Evolutionary conservation across 129 eudicot genomes (phyloP).

Genomic region (Flaveria sonorensis): DNA sequence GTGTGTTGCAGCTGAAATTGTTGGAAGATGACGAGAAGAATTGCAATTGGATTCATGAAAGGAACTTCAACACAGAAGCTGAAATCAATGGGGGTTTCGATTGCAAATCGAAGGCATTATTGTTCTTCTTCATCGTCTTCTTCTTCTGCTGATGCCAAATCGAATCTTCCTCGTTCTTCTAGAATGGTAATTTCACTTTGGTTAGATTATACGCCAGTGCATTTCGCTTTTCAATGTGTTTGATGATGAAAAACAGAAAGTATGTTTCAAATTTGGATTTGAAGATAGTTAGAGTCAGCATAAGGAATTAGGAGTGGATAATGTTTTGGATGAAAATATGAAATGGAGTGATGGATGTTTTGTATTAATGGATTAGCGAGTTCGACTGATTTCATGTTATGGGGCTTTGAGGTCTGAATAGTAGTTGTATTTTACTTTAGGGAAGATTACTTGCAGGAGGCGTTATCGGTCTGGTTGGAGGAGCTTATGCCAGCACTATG

Average conservation of each 20-base stretch:
- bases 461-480: slow-evolving; percentile 77
- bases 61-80: slow-evolving; percentile 37
- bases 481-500: slow-evolving; percentile 98
- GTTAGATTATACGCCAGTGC: background rate
- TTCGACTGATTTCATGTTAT: background rate
- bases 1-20: slow-evolving; percentile 12
- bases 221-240: background rate
- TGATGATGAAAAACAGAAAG: background rate
- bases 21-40: slow-evolving; percentile 39
- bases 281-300: background rate
- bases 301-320: background rate
- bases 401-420: slow-evolving; percentile 4
- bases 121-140: slow-evolving; percentile 38
- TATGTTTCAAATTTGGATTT: background rate
- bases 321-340: too few species aligned
- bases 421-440: slow-evolving; percentile 39
- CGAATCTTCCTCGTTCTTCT: slow-evolving; percentile 51
- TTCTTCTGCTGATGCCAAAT: slow-evolving; percentile 31
- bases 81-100: slow-evolving; percentile 31
- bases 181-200: slow-evolving; percentile 38
- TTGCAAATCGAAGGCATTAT: slow-evolving; percentile 27
- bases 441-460: slow-evolving; percentile 81
- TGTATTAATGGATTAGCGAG: background rate
- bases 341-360: background rate
- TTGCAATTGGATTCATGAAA: slow-evolving; percentile 37